Evolutionary conservation across 2,329 filamentous ascomycete genomes (phyloP).

Genomic region (Cordyceps cicadae): DNA sequence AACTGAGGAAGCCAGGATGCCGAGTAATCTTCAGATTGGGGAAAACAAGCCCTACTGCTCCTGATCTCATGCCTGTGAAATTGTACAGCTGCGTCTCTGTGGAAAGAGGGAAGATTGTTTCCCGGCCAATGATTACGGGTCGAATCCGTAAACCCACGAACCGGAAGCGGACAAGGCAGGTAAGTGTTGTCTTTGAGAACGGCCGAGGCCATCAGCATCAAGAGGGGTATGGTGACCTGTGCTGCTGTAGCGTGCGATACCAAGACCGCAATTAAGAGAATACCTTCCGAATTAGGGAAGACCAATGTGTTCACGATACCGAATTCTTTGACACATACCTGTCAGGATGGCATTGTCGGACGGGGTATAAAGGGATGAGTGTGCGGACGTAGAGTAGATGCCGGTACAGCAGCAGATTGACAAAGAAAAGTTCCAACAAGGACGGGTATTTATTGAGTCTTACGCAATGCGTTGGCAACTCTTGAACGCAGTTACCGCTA

Average conservation of each 20-base stretch:
- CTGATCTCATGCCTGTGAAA: no score
- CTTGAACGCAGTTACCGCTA: background rate
- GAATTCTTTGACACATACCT: background rate
- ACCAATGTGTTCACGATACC: background rate
- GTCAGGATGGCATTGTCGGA: no score
- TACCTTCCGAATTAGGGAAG: constrained; percentile 3
- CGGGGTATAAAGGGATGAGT: background rate
- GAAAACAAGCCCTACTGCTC: no score
- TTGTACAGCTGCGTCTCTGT: no score
- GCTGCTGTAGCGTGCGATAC: background rate
- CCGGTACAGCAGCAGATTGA: background rate
- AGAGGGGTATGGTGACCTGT: background rate
- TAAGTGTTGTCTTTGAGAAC: background rate
- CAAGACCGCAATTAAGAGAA: background rate
- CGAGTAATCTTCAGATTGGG: no score
- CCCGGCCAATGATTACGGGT: no score
- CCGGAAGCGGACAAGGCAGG: background rate
- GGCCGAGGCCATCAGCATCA: constrained; percentile 5
- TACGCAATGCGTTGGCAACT: constrained; percentile 1
- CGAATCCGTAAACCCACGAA: background rate
- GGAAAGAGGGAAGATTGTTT: background rate
- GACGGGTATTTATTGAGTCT: background rate
- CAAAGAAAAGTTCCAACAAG: background rate
- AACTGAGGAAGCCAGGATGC: background rate
- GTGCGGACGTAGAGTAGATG: background rate